Conservation (phyloP, 225 moss, liverwort and hornwort species). For the Marchantia polymorpha region DNA sequence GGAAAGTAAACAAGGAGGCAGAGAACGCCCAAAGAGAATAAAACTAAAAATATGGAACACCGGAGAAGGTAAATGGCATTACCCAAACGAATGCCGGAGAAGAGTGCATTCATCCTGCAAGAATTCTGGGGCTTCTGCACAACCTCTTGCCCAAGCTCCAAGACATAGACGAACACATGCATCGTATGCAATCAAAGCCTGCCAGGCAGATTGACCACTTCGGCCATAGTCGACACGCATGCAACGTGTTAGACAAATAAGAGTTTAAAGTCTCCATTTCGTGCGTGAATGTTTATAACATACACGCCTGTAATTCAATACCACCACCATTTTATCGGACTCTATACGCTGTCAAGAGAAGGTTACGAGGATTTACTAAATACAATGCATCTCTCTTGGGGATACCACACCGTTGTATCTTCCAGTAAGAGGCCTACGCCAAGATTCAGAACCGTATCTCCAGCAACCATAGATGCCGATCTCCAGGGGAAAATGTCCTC, state of each 20-base stretch:
- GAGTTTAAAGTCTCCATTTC: background rate
- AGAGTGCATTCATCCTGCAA: constrained; percentile 84
- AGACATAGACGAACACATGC: constrained; percentile 96
- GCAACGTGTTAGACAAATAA: background rate
- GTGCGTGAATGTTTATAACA: background rate
- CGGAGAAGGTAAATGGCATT: background rate
- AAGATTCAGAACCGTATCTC: too few relatives aligned
- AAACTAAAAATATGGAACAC: too few relatives aligned
- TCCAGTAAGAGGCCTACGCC: too few relatives aligned
- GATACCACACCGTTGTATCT: background rate
- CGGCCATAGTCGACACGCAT: background rate
- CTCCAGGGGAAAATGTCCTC: too few relatives aligned
- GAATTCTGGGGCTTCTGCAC: constrained; percentile 89
- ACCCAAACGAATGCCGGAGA: constrained; percentile 90
- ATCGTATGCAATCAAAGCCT: constrained; percentile 86
- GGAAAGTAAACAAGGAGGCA: too few relatives aligned
- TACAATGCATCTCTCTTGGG: background rate
- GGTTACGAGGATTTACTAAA: background rate
- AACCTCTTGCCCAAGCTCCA: constrained; percentile 88
- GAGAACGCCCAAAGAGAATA: too few relatives aligned
- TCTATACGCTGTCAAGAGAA: background rate
- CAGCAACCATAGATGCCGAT: too few relatives aligned
- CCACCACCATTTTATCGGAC: background rate
- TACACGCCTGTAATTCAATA: background rate
- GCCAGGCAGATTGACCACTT: constrained; percentile 97